Percentiles rank a stretch among this genome's conserved stretches.
Conservation (phyloP, 805 yeast genomes). For the Ogataea pilisensis region DNA sequence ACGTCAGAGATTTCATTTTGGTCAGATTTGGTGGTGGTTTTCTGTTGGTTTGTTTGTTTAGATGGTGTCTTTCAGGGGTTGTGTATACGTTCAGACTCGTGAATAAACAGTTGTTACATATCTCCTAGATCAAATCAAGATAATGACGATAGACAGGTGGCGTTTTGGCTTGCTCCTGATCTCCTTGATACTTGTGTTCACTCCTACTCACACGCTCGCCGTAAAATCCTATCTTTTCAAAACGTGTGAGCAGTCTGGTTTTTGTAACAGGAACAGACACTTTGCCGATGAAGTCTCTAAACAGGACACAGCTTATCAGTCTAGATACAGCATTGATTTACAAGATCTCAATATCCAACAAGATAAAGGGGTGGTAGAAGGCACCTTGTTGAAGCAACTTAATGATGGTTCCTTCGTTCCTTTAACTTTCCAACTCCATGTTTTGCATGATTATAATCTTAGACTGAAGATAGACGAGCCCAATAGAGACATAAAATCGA, state of each 20-base stretch:
- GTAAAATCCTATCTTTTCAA: conserved; percentile 71
- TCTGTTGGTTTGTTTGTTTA: neutral
- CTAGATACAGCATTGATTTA: conserved; percentile 40
- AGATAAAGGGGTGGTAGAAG: conserved; percentile 35
- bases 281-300: conserved; percentile 45
- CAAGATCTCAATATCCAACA: conserved; percentile 29
- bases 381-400: conserved; percentile 43
- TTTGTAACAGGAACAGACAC: conserved; percentile 75
- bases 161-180: neutral
- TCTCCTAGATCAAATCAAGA: neutral
- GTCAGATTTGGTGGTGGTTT: no score
- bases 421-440: conserved; percentile 54
- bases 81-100: no score
- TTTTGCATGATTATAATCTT: conserved; percentile 55
- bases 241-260: conserved; percentile 75
- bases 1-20: no score
- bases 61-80: neutral
- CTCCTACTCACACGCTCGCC: conserved; percentile 20
- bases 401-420: conserved; percentile 35
- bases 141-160: no score
- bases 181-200: neutral
- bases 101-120: neutral
- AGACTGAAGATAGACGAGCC: conserved; percentile 65
- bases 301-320: conserved; percentile 22
- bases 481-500: conserved; percentile 28